Base-by-base conservation (phyloP, 768 basidiomycete genomes). In the Agaricus bisporus region DNA sequence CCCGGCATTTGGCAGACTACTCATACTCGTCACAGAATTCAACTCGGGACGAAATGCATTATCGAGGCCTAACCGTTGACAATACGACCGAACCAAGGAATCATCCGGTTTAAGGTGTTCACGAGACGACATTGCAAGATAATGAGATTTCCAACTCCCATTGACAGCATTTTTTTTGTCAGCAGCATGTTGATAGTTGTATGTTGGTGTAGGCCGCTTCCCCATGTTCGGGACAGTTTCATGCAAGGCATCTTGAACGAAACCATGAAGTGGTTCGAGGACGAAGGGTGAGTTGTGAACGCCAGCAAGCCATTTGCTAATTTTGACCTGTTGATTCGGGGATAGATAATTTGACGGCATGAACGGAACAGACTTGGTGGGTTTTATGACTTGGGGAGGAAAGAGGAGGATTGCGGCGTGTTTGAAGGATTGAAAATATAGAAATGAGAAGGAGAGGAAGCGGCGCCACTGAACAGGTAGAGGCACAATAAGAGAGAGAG, bases 111-210 rank as follows among this genome's bases (percentile, higher is more conserved):
- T 41, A 7, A 48, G 41, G n/a, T 37, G 28, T 14, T 48, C 41
- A 11, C 41, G 53, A 17, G 39, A 41, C 8, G 47, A 36, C 11
- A 35, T 54, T 17, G 39, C 47, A 5, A 54, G 39, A 32, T 54
- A 43, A 9, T 54, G 36, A 12, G 53, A 54, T 32, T 48, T 54
- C 53, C 53, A 54, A 15, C 39, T 48, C 4, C 53, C 32, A 32
- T 32, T 32, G 32, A 7, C 46, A 25, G 35, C 20, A 10, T n/a
- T 42, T 3, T 28, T 41, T 22, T 54, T 54, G 15, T 48, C 47
- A 5, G 15, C 29, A 8, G 32, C 38, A 10, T 18, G 46, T 10
- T 42, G 18, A 17, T 25, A 54, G 29, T 54, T 48, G 37, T 48
- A 54, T 14, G 53, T 41, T 25, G 53, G 53, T 22, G 42, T 47